phyloP scores from a whole-genome alignment of 2,329 filamentous ascomycete species.

The Alternaria metachromatica region DNA sequence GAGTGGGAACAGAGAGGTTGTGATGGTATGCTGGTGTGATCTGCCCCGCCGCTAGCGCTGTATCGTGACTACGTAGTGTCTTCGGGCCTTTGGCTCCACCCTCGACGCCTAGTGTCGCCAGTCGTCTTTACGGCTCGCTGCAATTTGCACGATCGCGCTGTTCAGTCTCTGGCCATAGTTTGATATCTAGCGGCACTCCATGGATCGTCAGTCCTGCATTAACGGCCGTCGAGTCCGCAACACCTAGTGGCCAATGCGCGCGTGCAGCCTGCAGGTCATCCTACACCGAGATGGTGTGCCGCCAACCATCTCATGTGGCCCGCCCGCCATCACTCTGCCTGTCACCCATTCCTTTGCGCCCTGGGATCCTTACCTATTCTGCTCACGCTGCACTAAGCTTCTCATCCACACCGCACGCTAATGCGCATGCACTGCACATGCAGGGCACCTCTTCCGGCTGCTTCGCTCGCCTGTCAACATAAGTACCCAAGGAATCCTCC shows the following conservation, averaged over 20 bases:
- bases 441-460: slow-evolving; percentile 22
- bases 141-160: slow-evolving; percentile 24
- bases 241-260: slow-evolving; percentile 35
- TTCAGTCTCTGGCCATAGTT: slow-evolving; percentile 20
- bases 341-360: slow-evolving; percentile 41
- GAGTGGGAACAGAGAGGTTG: slow-evolving; percentile 18
- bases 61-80: slow-evolving; percentile 6
- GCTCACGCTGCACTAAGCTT: slow-evolving; percentile 46
- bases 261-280: slow-evolving; percentile 39
- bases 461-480: slow-evolving; percentile 31
- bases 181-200: slow-evolving; percentile 19
- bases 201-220: slow-evolving; percentile 45
- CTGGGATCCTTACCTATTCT: slow-evolving; percentile 37
- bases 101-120: neutral
- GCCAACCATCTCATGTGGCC: slow-evolving; percentile 31
- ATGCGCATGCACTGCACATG: slow-evolving; percentile 34
- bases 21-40: slow-evolving; percentile 26
- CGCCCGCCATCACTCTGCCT: slow-evolving; percentile 37
- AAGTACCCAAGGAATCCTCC: slow-evolving; percentile 37
- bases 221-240: slow-evolving; percentile 35
- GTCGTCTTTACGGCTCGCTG: slow-evolving; percentile 10
- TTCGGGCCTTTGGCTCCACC: slow-evolving; percentile 18
- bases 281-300: slow-evolving; percentile 27
- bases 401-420: slow-evolving; percentile 44
- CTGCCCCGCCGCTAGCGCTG: slow-evolving; percentile 27